Percentiles rank a stretch among this genome's conserved stretches.
Conservation (phyloP, 805 yeast species). For the Lachancea lanzarotensis region DNA sequence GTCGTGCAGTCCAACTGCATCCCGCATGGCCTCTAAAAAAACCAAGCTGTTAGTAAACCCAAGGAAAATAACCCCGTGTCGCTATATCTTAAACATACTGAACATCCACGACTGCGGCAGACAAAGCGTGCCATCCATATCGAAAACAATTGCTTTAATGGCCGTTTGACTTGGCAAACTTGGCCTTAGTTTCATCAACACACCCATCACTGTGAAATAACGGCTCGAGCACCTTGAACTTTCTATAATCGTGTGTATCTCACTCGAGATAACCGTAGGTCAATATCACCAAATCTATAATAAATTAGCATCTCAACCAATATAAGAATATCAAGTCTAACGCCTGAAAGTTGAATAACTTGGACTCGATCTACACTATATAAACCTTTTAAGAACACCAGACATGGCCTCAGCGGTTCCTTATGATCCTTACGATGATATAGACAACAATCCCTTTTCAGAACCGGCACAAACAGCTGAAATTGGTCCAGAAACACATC, state of each 20-base stretch:
- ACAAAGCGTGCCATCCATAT: slow-evolving; percentile 76
- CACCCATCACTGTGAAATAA: too few relatives aligned
- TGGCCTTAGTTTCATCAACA: slow-evolving; percentile 6
- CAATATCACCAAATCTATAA: too few relatives aligned
- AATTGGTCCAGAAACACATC: slow-evolving; percentile 19
- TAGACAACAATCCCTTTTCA: slow-evolving; percentile 58
- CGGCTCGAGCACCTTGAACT: too few relatives aligned
- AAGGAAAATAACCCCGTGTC: neutral
- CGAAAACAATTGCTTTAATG: slow-evolving; percentile 55
- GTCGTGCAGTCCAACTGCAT: slow-evolving; percentile 44
- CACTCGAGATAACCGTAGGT: too few relatives aligned
- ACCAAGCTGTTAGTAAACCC: neutral
- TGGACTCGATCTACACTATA: neutral
- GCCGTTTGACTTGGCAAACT: neutral
- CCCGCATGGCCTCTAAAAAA: slow-evolving; percentile 47
- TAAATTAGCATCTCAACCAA: slow-evolving; percentile 2
- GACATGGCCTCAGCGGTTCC: slow-evolving; percentile 17
- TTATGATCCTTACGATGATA: slow-evolving; percentile 37
- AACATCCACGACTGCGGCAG: slow-evolving; percentile 58
- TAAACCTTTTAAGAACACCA: neutral
- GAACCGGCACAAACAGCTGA: slow-evolving; percentile 22
- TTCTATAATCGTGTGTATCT: too few relatives aligned
- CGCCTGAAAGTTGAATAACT: neutral
- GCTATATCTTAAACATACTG: slow-evolving; percentile 17
- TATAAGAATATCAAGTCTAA: neutral